phyloP scores from a whole-genome alignment of 1,284 basidiomycete species.

The Thecaphora thlaspeos region DNA sequence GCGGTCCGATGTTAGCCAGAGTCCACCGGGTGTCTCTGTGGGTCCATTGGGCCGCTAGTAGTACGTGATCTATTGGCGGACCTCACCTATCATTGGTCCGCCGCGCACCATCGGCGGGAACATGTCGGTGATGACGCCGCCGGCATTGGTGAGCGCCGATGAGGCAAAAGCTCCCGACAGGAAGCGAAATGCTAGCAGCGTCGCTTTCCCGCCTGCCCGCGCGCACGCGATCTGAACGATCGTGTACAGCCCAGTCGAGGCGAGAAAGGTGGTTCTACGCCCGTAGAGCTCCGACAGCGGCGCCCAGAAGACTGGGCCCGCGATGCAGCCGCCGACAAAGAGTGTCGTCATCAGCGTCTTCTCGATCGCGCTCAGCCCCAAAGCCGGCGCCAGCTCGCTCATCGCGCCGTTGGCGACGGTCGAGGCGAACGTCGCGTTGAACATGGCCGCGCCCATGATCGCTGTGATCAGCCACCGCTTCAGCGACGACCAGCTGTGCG shows the following conservation, averaged over 20 bases:
- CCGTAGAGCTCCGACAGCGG: constrained; percentile 30
- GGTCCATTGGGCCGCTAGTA: no score
- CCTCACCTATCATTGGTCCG: constrained; percentile 21
- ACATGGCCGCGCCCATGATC: constrained; percentile 25
- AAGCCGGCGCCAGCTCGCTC: constrained; percentile 7
- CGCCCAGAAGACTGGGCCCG: constrained; percentile 32
- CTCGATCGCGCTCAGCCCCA: constrained; percentile 15
- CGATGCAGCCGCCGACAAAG: constrained; percentile 31
- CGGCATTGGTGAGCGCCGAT: constrained; percentile 31
- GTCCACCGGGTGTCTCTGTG: no score
- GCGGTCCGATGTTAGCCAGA: no score
- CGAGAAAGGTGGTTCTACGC: constrained; percentile 7
- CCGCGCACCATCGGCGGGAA: constrained; percentile 17
- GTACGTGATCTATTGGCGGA: no score
- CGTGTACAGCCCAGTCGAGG: constrained; percentile 12
- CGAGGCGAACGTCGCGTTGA: constrained; percentile 30
- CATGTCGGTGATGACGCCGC: constrained; percentile 28
- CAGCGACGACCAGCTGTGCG: neutral
- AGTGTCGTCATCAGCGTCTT: constrained; percentile 20
- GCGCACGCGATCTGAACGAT: constrained; percentile 21
- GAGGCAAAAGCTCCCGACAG: constrained; percentile 25
- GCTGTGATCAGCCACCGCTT: constrained; percentile 14
- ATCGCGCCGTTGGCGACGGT: constrained; percentile 26
- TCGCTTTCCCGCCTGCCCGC: constrained; percentile 12
- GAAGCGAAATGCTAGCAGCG: constrained; percentile 20